A percentile compares a stretch with the other conserved stretches of the same genome.
Conservation (phyloP, 495 filamentous ascomycete genomes). For the Terfezia boudieri region DNA sequence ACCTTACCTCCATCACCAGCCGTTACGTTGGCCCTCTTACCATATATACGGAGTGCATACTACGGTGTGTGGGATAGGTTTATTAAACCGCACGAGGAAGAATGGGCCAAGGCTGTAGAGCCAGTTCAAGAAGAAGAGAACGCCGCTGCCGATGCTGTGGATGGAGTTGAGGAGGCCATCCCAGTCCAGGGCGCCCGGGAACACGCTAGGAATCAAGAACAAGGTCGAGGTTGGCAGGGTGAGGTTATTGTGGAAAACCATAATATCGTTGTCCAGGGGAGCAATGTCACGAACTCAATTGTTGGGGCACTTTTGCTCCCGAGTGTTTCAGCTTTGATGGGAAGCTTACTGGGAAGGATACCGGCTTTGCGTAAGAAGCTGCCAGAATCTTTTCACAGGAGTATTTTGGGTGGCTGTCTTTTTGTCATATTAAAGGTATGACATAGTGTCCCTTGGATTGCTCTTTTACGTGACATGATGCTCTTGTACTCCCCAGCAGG, state of each 20-base stretch:
- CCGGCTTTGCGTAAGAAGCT: constrained; percentile 14
- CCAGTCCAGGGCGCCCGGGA: constrained; percentile 3
- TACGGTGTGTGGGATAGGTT: constrained; percentile 16
- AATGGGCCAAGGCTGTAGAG: constrained; percentile 17
- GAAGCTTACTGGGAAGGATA: constrained; percentile 14
- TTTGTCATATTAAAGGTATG: constrained; percentile 19
- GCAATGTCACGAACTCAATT: constrained; percentile 18
- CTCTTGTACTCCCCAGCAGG: not conserved
- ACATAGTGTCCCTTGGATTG: not conserved
- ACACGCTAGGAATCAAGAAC: constrained; percentile 1
- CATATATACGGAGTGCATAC: constrained; percentile 15
- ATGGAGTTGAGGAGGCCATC: not conserved
- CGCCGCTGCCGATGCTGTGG: not conserved
- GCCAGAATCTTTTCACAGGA: constrained; percentile 14
- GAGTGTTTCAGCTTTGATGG: constrained; percentile 15
- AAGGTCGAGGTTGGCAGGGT: constrained; percentile 15
- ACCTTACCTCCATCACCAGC: constrained; percentile 19
- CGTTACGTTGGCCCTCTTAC: constrained; percentile 18
- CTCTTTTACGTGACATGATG: no score
- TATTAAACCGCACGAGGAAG: constrained; percentile 15
- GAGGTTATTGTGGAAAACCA: constrained; percentile 19
- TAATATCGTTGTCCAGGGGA: constrained; percentile 18
- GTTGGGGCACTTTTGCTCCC: constrained; percentile 18
- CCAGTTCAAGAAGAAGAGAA: constrained; percentile 12
- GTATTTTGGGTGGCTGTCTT: constrained; percentile 18